These are phyloP conservation scores for Candida nitratophila DNA, from an alignment of 805 yeast species.

Conservation along the genomic window DNA sequence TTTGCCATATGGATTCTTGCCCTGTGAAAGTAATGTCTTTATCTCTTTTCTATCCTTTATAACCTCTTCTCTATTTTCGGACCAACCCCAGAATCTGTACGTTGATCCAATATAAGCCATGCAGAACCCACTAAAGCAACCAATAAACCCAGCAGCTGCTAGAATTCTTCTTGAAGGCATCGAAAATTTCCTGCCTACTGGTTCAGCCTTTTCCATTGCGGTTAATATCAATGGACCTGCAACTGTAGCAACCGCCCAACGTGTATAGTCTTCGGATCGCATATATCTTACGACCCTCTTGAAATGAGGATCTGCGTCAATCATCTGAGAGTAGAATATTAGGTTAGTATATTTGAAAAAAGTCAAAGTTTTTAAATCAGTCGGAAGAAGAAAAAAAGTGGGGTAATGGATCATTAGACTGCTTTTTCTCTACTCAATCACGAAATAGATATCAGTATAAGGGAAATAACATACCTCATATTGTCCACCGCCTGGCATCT, in stretches of 20 bases:
- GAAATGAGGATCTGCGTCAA: conserved; percentile 78
- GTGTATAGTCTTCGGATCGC: conserved; percentile 57
- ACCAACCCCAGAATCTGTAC: conserved; percentile 70
- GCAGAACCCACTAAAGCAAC: conserved; percentile 67
- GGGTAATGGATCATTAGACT: neutral
- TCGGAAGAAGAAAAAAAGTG: neutral
- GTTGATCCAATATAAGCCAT: conserved; percentile 62
- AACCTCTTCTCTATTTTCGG: conserved; percentile 69
- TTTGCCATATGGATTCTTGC: conserved; percentile 60
- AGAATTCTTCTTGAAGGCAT: conserved; percentile 49
- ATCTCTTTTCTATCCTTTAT: conserved; percentile 66
- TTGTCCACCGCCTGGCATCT: neutral
- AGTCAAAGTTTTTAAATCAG: too few relatives aligned
- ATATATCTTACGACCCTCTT: conserved; percentile 64
- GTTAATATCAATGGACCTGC: conserved; percentile 42
- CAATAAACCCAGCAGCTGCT: conserved; percentile 56
- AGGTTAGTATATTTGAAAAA: too few relatives aligned
- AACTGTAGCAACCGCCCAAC: conserved; percentile 39
- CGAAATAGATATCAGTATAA: too few relatives aligned
- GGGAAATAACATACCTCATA: conserved; percentile 1
- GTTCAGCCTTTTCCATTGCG: conserved; percentile 40
- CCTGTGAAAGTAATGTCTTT: conserved; percentile 57
- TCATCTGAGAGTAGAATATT: too few relatives aligned
- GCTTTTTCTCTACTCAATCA: neutral
- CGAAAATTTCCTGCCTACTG: conserved; percentile 32